Evolutionary conservation across 108 stramenopile species (phyloP).

Genomic region (Conticribra guillardii): DNA sequence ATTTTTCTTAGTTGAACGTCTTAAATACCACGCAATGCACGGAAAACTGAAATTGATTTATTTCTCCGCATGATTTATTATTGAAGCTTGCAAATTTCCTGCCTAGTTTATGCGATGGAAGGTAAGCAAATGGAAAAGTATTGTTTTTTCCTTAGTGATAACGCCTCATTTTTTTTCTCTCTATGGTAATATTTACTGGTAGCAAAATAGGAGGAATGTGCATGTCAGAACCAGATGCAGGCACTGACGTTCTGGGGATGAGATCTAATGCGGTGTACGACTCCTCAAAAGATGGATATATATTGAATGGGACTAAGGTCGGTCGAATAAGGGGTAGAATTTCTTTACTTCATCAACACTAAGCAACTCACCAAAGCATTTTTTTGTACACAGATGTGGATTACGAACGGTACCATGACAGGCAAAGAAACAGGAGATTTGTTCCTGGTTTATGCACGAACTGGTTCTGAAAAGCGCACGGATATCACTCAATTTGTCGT

Average conservation of each 20-base stretch:
- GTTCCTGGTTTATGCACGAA: conserved; percentile 96
- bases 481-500: conserved; percentile 95
- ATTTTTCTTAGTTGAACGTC: not conserved
- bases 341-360: too few relatives aligned
- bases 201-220: conserved; percentile 95
- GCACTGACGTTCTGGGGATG: conserved; percentile 99
- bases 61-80: too few relatives aligned
- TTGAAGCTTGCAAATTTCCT: conserved; percentile 62
- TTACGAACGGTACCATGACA: conserved; percentile 97
- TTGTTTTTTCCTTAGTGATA: not conserved
- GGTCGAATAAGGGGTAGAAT: too few relatives aligned
- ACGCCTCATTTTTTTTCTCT: too few relatives aligned
- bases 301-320: conserved; percentile 88
- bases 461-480: conserved; percentile 64
- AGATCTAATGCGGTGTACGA: conserved; percentile 78
- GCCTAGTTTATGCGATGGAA: conserved; percentile 84
- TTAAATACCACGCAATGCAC: too few relatives aligned
- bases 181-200: too few relatives aligned
- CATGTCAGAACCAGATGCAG: conserved; percentile 98
- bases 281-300: conserved; percentile 55
- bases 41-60: too few relatives aligned
- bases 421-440: conserved; percentile 90
- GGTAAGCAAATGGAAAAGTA: not conserved
- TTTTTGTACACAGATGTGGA: conserved; percentile 91
- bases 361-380: too few relatives aligned